Conservation (phyloP, 345 rosid species). For the Zanthoxylum bungeanum region DNA sequence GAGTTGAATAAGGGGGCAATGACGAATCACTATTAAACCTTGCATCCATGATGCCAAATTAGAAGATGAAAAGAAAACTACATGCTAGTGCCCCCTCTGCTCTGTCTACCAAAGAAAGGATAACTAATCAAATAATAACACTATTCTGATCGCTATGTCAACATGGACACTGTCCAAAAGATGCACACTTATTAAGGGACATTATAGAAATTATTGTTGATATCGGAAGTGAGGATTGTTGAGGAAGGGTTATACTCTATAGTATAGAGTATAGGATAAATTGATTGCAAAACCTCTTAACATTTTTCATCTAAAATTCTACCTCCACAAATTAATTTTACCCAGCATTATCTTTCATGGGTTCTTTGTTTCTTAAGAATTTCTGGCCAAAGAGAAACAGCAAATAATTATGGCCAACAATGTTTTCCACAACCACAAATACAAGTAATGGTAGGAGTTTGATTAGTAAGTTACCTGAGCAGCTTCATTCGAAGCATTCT, state of each 20-base stretch:
- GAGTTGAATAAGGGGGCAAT: not conserved
- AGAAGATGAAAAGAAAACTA: not conserved
- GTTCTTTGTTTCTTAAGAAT: not conserved
- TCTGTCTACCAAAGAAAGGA: not conserved
- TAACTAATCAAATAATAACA: not conserved
- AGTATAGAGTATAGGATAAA: not conserved
- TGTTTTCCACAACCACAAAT: not conserved
- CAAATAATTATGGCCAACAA: not conserved
- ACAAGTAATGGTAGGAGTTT: not conserved
- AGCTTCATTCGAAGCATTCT: conserved; percentile 83
- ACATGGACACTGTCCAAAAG: not conserved
- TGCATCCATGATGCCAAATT: not conserved
- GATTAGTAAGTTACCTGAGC: conserved; percentile 57
- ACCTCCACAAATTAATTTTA: not conserved
- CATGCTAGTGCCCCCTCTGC: not conserved
- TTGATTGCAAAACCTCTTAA: not conserved
- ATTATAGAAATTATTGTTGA: not conserved
- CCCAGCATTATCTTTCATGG: not conserved
- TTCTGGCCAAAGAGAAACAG: no score
- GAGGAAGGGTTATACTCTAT: not conserved
- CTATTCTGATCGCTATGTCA: not conserved
- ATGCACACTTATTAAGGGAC: not conserved
- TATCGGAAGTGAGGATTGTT: not conserved
- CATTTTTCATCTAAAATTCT: not conserved
- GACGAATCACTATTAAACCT: not conserved